phyloP scores from a whole-genome alignment of 1,284 basidiomycete species.

The Ganoderma lucidum region DNA sequence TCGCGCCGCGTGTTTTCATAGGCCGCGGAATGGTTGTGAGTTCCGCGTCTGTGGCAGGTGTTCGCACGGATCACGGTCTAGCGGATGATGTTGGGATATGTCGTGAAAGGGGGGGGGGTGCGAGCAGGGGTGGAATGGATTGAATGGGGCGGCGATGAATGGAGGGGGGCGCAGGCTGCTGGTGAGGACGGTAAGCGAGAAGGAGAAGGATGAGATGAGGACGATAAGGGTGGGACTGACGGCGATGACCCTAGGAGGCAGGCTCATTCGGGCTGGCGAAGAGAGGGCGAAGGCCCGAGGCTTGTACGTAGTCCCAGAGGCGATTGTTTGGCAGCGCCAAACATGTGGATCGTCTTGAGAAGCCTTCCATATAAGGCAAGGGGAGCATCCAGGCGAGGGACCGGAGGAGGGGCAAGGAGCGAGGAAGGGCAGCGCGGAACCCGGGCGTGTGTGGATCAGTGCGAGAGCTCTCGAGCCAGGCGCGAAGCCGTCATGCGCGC shows the following conservation, averaged over 20 bases:
- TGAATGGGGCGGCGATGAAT: neutral
- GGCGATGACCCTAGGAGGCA: neutral
- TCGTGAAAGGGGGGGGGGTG: neutral
- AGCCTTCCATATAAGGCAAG: constrained; percentile 27
- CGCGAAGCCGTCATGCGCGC: constrained; percentile 19
- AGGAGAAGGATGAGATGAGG: neutral
- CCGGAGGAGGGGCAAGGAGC: constrained; percentile 10
- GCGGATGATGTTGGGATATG: neutral
- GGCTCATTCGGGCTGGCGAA: neutral
- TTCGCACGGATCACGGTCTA: constrained; percentile 10
- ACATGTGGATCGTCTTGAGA: constrained; percentile 29
- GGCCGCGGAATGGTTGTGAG: constrained; percentile 11
- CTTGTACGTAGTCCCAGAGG: constrained; percentile 2
- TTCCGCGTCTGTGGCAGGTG: neutral
- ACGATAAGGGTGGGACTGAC: constrained; percentile 7
- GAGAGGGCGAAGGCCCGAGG: neutral
- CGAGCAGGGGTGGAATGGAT: neutral
- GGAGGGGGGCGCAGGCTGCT: neutral
- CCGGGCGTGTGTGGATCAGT: constrained; percentile 21
- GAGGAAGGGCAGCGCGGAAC: constrained; percentile 9
- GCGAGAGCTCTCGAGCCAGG: constrained; percentile 14
- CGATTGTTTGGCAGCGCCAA: constrained; percentile 11
- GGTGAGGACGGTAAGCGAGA: neutral
- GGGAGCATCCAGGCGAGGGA: neutral
- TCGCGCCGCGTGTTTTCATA: constrained; percentile 13